Percentiles rank a stretch among this genome's conserved stretches.
These are phyloP conservation scores for Moelleriella libera DNA, from an alignment of 2,329 filamentous ascomycete genomes.

Conservation along the genomic window DNA sequence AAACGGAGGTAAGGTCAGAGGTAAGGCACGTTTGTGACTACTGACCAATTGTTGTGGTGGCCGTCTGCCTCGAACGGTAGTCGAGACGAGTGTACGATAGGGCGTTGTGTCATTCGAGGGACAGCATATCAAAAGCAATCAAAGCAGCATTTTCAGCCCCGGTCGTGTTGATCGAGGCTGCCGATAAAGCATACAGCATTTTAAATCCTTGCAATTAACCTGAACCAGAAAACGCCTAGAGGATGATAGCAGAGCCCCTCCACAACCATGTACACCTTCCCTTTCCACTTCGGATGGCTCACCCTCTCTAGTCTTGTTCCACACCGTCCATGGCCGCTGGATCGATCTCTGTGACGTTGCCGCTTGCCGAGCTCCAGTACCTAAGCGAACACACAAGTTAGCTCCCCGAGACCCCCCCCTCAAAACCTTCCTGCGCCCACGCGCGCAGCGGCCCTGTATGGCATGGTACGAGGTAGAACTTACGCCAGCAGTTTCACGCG, in stretches of 20 bases:
- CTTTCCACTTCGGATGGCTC: too few relatives aligned
- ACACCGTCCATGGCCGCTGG: conserved; percentile 23
- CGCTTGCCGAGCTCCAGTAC: conserved; percentile 47
- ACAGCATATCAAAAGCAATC: too few relatives aligned
- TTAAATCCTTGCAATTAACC: too few relatives aligned
- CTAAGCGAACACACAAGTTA: conserved; percentile 14
- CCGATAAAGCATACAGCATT: too few relatives aligned
- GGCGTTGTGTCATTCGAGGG: too few relatives aligned
- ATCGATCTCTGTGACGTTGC: conserved; percentile 42
- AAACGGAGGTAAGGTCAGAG: conserved; percentile 37
- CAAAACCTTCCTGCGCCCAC: too few relatives aligned
- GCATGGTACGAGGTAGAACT: conserved; percentile 14
- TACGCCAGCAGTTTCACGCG: conserved; percentile 64
- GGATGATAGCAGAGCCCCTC: too few relatives aligned
- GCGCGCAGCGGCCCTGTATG: too few relatives aligned
- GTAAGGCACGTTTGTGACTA: conserved; percentile 31
- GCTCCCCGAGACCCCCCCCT: neutral
- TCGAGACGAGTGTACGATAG: neutral
- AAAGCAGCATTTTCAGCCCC: too few relatives aligned
- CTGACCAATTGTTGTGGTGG: conserved; percentile 11
- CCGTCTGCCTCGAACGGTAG: conserved; percentile 4
- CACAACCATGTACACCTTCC: too few relatives aligned
- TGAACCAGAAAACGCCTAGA: too few relatives aligned
- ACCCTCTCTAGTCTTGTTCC: conserved; percentile 9
- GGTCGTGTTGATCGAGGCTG: too few relatives aligned